Evolutionary conservation across 768 basidiomycete genomes (phyloP), one percentile per base, ranked within the genome.

Genomic region (Grammothele lineata): DNA sequence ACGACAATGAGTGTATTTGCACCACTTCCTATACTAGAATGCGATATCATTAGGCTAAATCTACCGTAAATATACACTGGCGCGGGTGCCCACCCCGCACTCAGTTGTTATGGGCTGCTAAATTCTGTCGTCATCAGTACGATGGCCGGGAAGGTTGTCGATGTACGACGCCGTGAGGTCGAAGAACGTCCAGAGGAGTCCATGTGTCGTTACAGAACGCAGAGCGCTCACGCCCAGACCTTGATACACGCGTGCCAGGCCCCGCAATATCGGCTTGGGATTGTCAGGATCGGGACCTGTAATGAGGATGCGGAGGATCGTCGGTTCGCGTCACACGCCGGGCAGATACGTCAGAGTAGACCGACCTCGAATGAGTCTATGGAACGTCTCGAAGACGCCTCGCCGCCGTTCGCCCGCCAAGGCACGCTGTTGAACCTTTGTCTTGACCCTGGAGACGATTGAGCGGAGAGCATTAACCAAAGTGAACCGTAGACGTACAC

Each of bases 181-280:
- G 63, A 93, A 92, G 51, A 96, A 74, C 7, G 93, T 95, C 93
- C 93, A 96, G 41, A 94, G 72, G 32, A 95, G 72, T 18, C 94
- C 94, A 55, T 96, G 94, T 6, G 92, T 95, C 25, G 92, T 89
- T 59, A 95, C 85, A 57, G 88, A 93, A 43, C 96, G 81, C 42
- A 90, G 65, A 33, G 94, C 94, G 52, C 92, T 95, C 54, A 99
- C 89, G 45, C 94, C 92, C 41, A 97, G 79, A 44, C 95, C 96
- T 50, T 87, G 85, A 65, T 99, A 99, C 54, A 98, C 81, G 30
- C 92, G 75, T 26, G 83, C 73, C 37, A 96, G 68, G 21, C 96
- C 96, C 36, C 74, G 75, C 5, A 88, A 64, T 9, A 93, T 68
- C 5, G 87, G 77, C 64, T 85, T 87, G 18, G 92, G 92, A 48